Evolutionary conservation across 2,329 filamentous ascomycete species (phyloP).

Genomic region (Aspergillus oerlinghausenensis): DNA sequence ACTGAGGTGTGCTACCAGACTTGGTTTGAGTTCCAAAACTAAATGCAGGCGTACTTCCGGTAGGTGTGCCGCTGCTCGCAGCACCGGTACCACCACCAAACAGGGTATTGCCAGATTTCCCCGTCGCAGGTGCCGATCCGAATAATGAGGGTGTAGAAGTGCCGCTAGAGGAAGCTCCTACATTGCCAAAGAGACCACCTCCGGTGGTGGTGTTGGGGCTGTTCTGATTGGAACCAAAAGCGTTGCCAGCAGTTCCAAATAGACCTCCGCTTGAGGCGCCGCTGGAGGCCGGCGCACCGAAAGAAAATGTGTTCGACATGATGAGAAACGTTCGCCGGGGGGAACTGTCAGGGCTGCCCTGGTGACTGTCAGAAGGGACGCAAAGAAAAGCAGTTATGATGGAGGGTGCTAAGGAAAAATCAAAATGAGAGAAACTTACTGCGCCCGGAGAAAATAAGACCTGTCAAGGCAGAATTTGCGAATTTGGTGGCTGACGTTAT

Average conservation of each 20-base stretch:
- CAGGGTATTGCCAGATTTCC: conserved; percentile 17
- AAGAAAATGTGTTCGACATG: conserved; percentile 35
- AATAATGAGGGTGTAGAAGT: conserved; percentile 32
- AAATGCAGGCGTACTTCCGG: conserved; percentile 25
- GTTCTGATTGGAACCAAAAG: conserved; percentile 29
- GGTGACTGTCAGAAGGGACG: conserved; percentile 15
- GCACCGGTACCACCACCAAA: conserved; percentile 25
- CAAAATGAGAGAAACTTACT: conserved; percentile 16
- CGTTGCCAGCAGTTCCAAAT: conserved; percentile 30
- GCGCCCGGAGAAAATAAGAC: conserved; percentile 14
- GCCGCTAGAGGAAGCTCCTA: conserved; percentile 31
- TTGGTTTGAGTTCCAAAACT: conserved; percentile 30
- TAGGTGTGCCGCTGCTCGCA: conserved; percentile 14
- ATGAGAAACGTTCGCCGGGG: conserved; percentile 15
- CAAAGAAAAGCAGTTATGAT: conserved; percentile 10
- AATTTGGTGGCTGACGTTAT: conserved; percentile 1
- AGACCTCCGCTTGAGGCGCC: conserved; percentile 29
- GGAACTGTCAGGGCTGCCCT: conserved; percentile 22
- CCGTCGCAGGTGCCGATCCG: conserved; percentile 24
- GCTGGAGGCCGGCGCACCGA: conserved; percentile 35
- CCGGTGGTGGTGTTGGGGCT: conserved; percentile 23
- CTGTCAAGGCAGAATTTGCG: background rate
- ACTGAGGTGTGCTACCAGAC: conserved; percentile 19
- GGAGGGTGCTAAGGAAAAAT: background rate
- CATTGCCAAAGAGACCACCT: conserved; percentile 40